Evolutionary conservation across 139 green algal genomes (phyloP).

Genomic region (Trebouxia sp.): DNA sequence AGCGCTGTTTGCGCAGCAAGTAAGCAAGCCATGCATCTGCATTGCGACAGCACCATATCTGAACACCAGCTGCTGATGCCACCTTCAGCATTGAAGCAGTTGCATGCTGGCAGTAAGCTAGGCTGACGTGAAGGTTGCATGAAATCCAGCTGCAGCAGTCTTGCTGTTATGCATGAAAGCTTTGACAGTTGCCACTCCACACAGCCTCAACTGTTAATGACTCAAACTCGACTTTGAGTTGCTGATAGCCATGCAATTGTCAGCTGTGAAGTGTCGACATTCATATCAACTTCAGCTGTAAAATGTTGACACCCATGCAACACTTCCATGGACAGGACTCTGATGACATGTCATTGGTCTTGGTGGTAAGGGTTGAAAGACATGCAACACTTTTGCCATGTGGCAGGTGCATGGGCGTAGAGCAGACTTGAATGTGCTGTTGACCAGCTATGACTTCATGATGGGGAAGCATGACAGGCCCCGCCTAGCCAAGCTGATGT

Average conservation of each 20-base stretch:
- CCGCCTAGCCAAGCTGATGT: conserved; percentile 41
- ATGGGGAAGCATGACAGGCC: conserved; percentile 50
- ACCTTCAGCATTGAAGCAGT: too few species aligned
- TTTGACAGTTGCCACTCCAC: too few species aligned
- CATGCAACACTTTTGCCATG: background rate
- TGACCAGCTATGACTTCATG: conserved; percentile 65
- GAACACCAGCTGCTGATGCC: too few species aligned
- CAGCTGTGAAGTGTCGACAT: too few species aligned
- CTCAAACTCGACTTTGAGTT: too few species aligned
- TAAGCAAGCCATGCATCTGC: background rate
- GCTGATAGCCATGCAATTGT: too few species aligned
- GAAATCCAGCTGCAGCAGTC: too few species aligned
- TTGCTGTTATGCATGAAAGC: too few species aligned
- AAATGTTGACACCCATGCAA: background rate
- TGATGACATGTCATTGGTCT: background rate
- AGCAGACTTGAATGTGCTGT: conserved; percentile 48
- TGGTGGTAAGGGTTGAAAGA: background rate
- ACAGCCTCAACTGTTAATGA: too few species aligned
- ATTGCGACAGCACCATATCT: too few species aligned
- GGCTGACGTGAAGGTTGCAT: too few species aligned
- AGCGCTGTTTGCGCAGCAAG: conserved; percentile 8
- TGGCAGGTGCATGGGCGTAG: background rate
- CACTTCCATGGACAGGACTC: background rate
- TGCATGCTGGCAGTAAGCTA: too few species aligned
- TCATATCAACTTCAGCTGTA: background rate